Evolutionary conservation across 1,284 basidiomycete genomes (phyloP), one percentile per base, ranked within the genome.

Genomic region (Ganoderma leucocontextum): DNA sequence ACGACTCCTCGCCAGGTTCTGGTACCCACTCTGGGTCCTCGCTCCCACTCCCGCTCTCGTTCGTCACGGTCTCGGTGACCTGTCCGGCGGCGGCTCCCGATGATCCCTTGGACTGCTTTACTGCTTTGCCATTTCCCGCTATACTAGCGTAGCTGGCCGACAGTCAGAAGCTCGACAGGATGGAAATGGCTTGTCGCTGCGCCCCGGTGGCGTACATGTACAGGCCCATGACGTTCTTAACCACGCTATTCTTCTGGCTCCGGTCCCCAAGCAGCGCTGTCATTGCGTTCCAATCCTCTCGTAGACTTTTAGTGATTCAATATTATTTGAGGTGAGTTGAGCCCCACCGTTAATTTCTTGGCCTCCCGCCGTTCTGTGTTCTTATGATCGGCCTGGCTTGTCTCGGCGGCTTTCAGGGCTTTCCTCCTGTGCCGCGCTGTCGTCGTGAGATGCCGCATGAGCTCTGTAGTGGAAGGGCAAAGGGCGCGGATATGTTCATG

Each of bases 151-250:
- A 81, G 65, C 78, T 80, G 35, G 75, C 74, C 4, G 67, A 70
- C 0, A 78, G 44, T 0, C 80, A 77, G 0, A 80, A 42, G 41
- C 73, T 75, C 2, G 73, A 72, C 19, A 79, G 52, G 3, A 81
- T 75, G 22, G 70, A 65, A 22, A 80, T 76, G 0, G 66, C 65
- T 67, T 82, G 80, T 1, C 79, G 74, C 17, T 74, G 70, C 0
- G 76, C 74, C 1, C 80, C 80, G 0, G 74, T 75, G 0, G 76
- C 78, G 62, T 79, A 80, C 4, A 83, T 73, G 62, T 80, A 82
- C 3, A 81, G 66, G 0, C 71, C 76, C n/a, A 78, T 60, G 25
- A 80, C 57, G 7, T 75, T 71, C 41, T 75, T 75, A 0, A 69
- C 53, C 5, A 74, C 67, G 63, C 77, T 80, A 64, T 83, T 82